Evolutionary conservation across 176 grass and related monocot genomes (phyloP), one percentile per base, ranked within the genome.

Genomic region (Musa acuminata): DNA sequence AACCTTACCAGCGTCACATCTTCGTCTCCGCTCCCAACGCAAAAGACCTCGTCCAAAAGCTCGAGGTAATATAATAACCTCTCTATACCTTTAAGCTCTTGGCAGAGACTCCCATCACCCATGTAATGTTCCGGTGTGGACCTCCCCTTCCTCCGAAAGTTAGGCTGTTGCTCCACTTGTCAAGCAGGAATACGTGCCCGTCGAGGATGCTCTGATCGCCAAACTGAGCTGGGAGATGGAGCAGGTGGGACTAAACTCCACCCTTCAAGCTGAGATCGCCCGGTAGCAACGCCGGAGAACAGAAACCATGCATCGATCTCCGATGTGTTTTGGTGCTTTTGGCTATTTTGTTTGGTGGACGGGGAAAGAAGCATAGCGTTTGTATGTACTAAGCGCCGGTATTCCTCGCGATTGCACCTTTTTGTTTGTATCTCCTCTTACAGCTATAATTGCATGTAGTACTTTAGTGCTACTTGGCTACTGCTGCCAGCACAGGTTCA

Each of bases 141-240:
- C 35, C 35, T 5, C 35, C 35, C 35, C 35, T 43, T 43, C 4
- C 35, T 35, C 29, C 29, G 29, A 43, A 43, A 43, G 35, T 43
- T 43, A 43, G 35, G 35, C 35, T 43, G 35, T 51, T 51, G 5
- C 17, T 60, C 43, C 17, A 10, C 35, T 62, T 17, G 2, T 23
- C 35, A 43, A 43, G 72, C 86, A 98, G 90, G 95, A 87, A 52
- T 89, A 85, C 69, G 84, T 74, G 67, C 80, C 88, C 20, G 80
- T 85, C 14, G 79, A 80, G n/a, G 93, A 92, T 26, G 74, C 84
- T 6, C 80, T 75, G 74, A 77, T 71, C 76, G 79, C 90, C 1
- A 85, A 89, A 86, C 88, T 93, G 71, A 83, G 76, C 10, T 91
- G 95, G 95, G 95, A 99, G 84, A 82, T 74, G 21, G 88, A 91